Evolutionary conservation across 495 filamentous ascomycete species (phyloP).

Genomic region (Filosporella fistucella): DNA sequence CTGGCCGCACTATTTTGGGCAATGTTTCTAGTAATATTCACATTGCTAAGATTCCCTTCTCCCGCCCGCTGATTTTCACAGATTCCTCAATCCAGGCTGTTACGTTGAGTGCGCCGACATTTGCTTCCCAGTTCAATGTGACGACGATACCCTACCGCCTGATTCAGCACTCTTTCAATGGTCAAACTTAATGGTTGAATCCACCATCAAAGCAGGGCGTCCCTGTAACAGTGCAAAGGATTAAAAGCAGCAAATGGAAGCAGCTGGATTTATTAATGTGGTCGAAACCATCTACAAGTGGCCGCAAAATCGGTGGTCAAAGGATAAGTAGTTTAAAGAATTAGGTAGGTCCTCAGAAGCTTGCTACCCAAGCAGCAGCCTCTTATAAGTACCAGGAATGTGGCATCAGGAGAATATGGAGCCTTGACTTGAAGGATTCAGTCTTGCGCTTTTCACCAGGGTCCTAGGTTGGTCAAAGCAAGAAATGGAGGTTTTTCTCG

Average conservation of each 20-base stretch:
- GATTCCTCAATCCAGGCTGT: constrained; percentile 37
- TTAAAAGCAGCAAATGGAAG: constrained; percentile 29
- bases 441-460: constrained; percentile 47
- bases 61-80: neutral
- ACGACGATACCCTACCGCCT: constrained; percentile 29
- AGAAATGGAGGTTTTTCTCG: constrained; percentile 47
- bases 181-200: constrained; percentile 18
- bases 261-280: constrained; percentile 47
- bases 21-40: neutral
- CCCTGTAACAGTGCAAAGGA: neutral
- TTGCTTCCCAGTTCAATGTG: constrained; percentile 27
- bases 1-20: constrained; percentile 1
- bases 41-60: neutral
- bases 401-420: constrained; percentile 17
- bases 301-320: constrained; percentile 46
- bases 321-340: constrained; percentile 33
- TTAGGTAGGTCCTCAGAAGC: neutral
- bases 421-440: constrained; percentile 21
- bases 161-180: neutral
- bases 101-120: constrained; percentile 47
- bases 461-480: constrained; percentile 41
- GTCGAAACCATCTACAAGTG: constrained; percentile 41
- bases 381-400: neutral
- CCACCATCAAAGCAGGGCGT: neutral
- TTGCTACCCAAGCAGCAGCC: neutral